Evolutionary conservation across 768 basidiomycete species (phyloP).

Genomic region (Tulasnella sp.): DNA sequence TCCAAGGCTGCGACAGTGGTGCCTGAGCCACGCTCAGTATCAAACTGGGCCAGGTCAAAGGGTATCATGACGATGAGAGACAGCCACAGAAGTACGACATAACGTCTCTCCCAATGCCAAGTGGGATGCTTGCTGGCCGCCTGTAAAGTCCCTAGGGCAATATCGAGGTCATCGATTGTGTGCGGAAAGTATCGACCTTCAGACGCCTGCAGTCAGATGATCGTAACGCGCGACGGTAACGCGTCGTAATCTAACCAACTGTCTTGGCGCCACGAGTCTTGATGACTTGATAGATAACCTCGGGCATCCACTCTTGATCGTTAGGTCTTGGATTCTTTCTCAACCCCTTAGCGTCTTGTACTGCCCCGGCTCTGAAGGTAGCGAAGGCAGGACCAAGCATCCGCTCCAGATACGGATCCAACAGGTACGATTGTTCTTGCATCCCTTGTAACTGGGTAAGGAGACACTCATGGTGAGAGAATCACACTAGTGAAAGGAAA

Average conservation of each 20-base stretch:
- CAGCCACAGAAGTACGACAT: conserved; percentile 83
- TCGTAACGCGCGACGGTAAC: not conserved
- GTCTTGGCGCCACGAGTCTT: conserved; percentile 87
- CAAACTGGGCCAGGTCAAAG: conserved; percentile 79
- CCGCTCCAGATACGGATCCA: conserved; percentile 78
- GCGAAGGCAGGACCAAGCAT: conserved; percentile 69
- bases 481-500: not conserved
- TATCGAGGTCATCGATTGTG: conserved; percentile 67
- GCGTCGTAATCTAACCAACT: conserved; percentile 50
- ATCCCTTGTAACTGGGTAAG: conserved; percentile 64
- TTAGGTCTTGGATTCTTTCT: conserved; percentile 24
- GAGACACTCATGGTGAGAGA: not conserved
- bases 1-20: conserved; percentile 50
- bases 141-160: conserved; percentile 57
- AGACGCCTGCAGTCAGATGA: not conserved
- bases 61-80: conserved; percentile 89
- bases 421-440: conserved; percentile 84
- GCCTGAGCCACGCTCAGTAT: conserved; percentile 34
- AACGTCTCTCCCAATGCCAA: conserved; percentile 68
- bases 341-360: conserved; percentile 28
- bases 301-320: conserved; percentile 43
- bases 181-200: conserved; percentile 92
- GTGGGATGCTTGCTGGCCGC: conserved; percentile 31
- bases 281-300: conserved; percentile 65
- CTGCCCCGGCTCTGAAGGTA: conserved; percentile 45